These are phyloP conservation scores for Arabidopsis hybrid DNA, from an alignment of 441 rosid species.

Conservation along the genomic window DNA sequence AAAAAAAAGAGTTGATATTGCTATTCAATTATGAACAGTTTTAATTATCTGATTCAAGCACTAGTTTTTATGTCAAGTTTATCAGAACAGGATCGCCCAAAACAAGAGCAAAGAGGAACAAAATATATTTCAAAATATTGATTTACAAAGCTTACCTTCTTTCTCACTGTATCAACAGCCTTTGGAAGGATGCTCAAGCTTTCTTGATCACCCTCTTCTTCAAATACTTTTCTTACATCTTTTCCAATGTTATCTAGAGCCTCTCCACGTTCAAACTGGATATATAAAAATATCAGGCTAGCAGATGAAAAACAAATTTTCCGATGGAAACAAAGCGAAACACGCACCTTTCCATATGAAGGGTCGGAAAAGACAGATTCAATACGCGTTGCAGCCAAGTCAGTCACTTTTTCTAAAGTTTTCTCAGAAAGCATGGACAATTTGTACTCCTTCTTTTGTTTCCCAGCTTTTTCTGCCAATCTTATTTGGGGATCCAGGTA, in stretches of 20 bases:
- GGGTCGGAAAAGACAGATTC: conserved; percentile 87
- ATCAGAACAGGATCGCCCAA: not conserved
- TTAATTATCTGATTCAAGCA: conserved; percentile 9
- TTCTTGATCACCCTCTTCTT: conserved; percentile 88
- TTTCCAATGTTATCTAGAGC: conserved; percentile 84
- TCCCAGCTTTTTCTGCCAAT: conserved; percentile 92
- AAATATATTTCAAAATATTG: conserved; percentile 1
- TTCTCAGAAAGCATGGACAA: conserved; percentile 79
- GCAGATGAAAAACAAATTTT: not conserved
- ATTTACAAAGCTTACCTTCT: conserved; percentile 61
- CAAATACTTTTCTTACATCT: conserved; percentile 70
- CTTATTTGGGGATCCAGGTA: conserved; percentile 90
- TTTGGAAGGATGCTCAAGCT: conserved; percentile 80
- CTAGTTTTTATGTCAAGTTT: conserved; percentile 15
- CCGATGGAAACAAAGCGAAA: conserved; percentile 24
- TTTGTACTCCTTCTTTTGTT: conserved; percentile 88
- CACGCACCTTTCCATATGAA: conserved; percentile 85
- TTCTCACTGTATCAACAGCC: conserved; percentile 89
- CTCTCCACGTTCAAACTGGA: conserved; percentile 97
- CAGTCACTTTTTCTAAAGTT: conserved; percentile 72
- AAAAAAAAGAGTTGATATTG: not conserved
- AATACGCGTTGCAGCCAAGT: conserved; percentile 71
- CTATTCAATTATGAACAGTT: conserved; percentile 3
- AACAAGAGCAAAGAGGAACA: conserved; percentile 22
- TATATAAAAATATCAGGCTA: conserved; percentile 21